Conservation (phyloP, 495 filamentous ascomycete genomes). For the Chaetomidium leptoderma region DNA sequence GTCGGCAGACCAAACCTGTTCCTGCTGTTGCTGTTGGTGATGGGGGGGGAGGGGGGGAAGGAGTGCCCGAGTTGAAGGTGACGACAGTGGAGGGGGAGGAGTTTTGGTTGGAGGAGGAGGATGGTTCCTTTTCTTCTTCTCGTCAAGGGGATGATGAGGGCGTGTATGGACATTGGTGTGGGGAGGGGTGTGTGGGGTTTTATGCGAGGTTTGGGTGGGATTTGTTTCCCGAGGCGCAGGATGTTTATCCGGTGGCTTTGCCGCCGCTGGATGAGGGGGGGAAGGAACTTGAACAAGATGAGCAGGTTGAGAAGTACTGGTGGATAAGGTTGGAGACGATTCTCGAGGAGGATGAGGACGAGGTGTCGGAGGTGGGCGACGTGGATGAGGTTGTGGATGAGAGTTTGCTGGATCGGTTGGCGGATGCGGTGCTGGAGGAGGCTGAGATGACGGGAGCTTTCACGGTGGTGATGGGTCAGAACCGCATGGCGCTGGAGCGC, state of each 20-base stretch:
- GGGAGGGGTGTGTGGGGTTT: background rate
- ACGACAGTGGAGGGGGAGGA: conserved; percentile 3
- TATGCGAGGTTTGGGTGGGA: background rate
- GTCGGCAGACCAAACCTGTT: too few species aligned
- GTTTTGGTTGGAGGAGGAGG: conserved; percentile 2
- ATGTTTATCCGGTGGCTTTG: too few species aligned
- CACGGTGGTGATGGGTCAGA: background rate
- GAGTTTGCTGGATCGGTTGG: background rate
- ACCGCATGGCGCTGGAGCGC: too few species aligned
- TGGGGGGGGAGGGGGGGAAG: too few species aligned
- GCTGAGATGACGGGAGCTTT: background rate
- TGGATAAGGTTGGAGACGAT: background rate
- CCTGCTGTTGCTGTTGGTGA: too few species aligned
- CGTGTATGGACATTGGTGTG: background rate
- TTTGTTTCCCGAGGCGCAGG: background rate
- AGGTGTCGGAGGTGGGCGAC: background rate
- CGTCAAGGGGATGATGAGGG: too few species aligned
- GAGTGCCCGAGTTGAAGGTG: background rate
- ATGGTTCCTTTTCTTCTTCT: background rate
- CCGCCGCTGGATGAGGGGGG: too few species aligned
- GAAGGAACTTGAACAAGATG: background rate
- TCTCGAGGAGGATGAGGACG: background rate
- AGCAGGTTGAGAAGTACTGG: background rate
- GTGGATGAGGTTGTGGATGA: too few species aligned
- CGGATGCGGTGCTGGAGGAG: background rate